A percentile compares a stretch with the other conserved stretches of the same genome.
These are phyloP conservation scores for Cicer arietinum DNA, from an alignment of 306 rosid species.

Conservation along the genomic window DNA sequence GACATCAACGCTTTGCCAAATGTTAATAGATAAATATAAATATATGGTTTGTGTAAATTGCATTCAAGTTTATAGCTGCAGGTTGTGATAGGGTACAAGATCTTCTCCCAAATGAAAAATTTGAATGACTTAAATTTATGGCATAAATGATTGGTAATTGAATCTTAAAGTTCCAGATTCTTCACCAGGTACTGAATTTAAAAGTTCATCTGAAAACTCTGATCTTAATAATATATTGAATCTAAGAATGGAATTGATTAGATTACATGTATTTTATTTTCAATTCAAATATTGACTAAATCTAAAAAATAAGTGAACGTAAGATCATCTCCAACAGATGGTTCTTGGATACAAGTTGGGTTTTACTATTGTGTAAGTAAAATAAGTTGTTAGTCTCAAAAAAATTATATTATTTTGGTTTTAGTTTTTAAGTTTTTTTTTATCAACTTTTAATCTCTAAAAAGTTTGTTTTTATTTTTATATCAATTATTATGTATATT, in stretches of 20 bases:
- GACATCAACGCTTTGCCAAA: constrained; percentile 51
- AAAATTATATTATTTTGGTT: too few relatives aligned
- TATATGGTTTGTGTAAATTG: constrained; percentile 42
- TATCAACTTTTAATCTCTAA: too few relatives aligned
- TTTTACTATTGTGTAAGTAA: too few relatives aligned
- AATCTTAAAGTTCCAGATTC: not conserved
- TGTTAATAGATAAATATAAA: constrained; percentile 56
- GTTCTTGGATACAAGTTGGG: too few relatives aligned
- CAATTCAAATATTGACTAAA: not conserved
- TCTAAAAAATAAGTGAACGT: not conserved
- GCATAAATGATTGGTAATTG: not conserved
- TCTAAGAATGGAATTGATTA: not conserved
- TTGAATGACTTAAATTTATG: not conserved
- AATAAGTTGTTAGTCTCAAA: too few relatives aligned
- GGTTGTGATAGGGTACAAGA: not conserved
- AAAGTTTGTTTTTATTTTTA: too few relatives aligned
- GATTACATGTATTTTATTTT: too few relatives aligned
- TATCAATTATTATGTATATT: too few relatives aligned
- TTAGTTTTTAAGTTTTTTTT: too few relatives aligned
- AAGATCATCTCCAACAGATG: too few relatives aligned
- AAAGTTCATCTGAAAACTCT: not conserved
- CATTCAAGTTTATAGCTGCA: constrained; percentile 8
- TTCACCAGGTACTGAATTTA: not conserved
- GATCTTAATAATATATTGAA: not conserved
- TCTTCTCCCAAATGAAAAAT: not conserved